Base-by-base conservation (phyloP, 2,329 filamentous ascomycete genomes). In the Pseudocercospora vitis region DNA sequence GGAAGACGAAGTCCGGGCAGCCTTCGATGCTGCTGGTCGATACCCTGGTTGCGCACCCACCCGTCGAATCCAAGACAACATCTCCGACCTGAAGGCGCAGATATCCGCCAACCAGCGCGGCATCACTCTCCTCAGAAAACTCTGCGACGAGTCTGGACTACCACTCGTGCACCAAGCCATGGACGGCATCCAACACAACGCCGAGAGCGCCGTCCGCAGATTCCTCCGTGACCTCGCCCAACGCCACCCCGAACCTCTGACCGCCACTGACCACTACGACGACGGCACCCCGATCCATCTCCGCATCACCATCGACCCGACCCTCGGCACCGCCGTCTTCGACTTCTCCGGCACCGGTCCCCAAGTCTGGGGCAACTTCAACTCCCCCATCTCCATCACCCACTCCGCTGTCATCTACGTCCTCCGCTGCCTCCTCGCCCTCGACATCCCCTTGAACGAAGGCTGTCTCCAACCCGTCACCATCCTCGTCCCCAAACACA, bases 11-110 rank as follows among this genome's bases (percentile, higher is more conserved):
- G 61, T 73, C 1, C 63, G 59, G 11, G 62, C 65, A 37, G 53
- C 67, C 5, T 67, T 66, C 32, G 77, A 82, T 8, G 85, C 89
- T 54, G 88, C 89, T 0, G 86, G 86, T 0, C 76, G 84, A 19
- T 65, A 66, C 31, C 66, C 64, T 6, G 67, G 66, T 2, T 71
- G 68, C 48, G 62, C 58, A 11, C 68, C 66, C 4, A 69, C 67
- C 2, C 56, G 68, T 31, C 64, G 61, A 19, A 59, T 70, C 5
- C 53, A 62, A 16, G 70, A 72, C 58, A 72, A 72, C 50, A 56
- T 72, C 19, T 63, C 62, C 3, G 68, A 72, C 52, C 60, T 71
- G n/a, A 70, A 71, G 40, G 70, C 69, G 2, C 65, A 68, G 42
- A 64, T 72, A 8, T 63, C 69, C 0, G 68, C 70, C 0, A 72